Conservation (phyloP, 192 early-diverging fungal species). For the Coemansia sp. region DNA sequence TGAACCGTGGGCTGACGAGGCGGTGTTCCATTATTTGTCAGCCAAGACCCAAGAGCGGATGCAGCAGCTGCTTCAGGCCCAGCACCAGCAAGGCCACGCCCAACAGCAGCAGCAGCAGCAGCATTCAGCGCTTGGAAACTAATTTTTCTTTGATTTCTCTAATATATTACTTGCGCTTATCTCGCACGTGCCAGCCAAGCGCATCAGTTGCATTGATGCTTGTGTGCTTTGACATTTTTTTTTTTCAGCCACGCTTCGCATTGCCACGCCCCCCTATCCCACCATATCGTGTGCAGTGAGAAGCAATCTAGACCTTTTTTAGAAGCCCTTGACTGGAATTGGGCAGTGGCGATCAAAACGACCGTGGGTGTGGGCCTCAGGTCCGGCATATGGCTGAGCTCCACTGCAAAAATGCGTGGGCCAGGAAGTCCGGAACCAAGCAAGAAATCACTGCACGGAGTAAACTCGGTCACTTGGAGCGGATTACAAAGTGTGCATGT, state of each 20-base stretch:
- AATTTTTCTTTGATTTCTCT: not conserved
- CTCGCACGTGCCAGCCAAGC: too few relatives aligned
- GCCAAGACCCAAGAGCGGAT: conserved; percentile 59
- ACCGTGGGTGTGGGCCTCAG: not conserved
- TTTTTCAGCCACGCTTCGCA: too few relatives aligned
- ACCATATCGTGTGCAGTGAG: too few relatives aligned
- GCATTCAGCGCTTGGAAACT: conserved; percentile 13
- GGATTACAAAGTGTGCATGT: not conserved
- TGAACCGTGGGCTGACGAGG: conserved; percentile 78
- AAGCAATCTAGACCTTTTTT: too few relatives aligned
- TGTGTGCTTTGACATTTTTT: too few relatives aligned
- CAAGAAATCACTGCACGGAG: not conserved
- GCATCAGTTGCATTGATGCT: too few relatives aligned
- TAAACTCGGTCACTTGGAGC: not conserved
- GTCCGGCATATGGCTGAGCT: too few relatives aligned
- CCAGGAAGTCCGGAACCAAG: not conserved
- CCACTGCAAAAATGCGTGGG: too few relatives aligned
- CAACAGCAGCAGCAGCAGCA: conserved; percentile 14
- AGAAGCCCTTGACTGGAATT: not conserved
- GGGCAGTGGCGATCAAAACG: not conserved
- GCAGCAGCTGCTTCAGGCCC: conserved; percentile 50
- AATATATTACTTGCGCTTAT: too few relatives aligned
- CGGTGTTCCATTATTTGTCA: conserved; percentile 85
- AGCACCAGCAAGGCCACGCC: conserved; percentile 26
- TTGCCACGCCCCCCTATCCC: too few relatives aligned